Evolutionary conservation across 1,284 basidiomycete species (phyloP).

Genomic region (Taiwanofungus camphoratus): DNA sequence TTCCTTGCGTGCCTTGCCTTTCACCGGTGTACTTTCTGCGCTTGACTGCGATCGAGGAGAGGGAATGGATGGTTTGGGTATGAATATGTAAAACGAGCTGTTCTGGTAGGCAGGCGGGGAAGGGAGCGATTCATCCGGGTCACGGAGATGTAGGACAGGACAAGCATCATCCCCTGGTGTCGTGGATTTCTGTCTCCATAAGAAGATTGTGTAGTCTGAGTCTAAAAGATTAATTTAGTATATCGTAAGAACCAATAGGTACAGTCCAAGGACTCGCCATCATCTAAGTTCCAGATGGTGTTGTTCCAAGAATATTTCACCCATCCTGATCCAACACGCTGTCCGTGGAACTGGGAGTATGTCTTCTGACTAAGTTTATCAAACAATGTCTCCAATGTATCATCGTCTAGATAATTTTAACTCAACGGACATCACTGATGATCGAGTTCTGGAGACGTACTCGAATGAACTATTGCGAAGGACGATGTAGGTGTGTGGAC

Average conservation of each 20-base stretch:
- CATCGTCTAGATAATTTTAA: slow-evolving; percentile 49
- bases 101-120: slow-evolving; percentile 58
- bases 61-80: slow-evolving; percentile 25
- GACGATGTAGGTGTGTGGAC: slow-evolving; percentile 72
- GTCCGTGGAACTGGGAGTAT: slow-evolving; percentile 46
- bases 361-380: slow-evolving; percentile 66
- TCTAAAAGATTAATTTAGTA: slow-evolving; percentile 35
- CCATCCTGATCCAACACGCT: slow-evolving; percentile 67
- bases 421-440: slow-evolving; percentile 8
- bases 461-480: slow-evolving; percentile 66
- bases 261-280: slow-evolving; percentile 43
- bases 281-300: slow-evolving; percentile 75
- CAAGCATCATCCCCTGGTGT: slow-evolving; percentile 26
- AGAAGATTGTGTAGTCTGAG: slow-evolving; percentile 74
- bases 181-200: slow-evolving; percentile 55
- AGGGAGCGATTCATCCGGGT: slow-evolving; percentile 58
- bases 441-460: slow-evolving; percentile 30
- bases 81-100: slow-evolving; percentile 64
- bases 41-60: slow-evolving; percentile 24
- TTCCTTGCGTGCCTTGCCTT: slow-evolving; percentile 37
- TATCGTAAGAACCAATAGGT: background rate
- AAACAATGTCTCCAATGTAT: slow-evolving; percentile 54
- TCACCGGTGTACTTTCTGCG: slow-evolving; percentile 27
- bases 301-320: slow-evolving; percentile 74
- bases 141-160: slow-evolving; percentile 58